Base-by-base conservation (phyloP, 805 yeast genomes). In the Monosporozyma aquatica region DNA sequence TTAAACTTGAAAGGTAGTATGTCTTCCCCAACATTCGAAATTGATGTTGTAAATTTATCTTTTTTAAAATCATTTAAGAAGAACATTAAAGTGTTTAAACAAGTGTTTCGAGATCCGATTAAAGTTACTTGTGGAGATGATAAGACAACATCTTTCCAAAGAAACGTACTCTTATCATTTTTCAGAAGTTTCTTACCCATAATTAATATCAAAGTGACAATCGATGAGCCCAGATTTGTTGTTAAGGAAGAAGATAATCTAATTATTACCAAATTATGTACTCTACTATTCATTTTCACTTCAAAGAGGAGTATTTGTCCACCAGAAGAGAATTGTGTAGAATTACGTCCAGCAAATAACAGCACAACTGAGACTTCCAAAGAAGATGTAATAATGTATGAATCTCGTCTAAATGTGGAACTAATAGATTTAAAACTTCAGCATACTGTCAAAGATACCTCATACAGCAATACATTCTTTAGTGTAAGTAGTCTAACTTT, bases 11-110 rank as follows among this genome's bases (percentile, higher is more conserved):
- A 66, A 13, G 66, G 68, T 18, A 70, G 68, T 39, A 36, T 71
- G 2, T 61, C 75, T 2, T 71, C 71, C 1, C 66, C 74, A 15
- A 61, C 67, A 1, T 30, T 71, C n/a, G 78, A 73, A 47, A 50
- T 70, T 20, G 66, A 71, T 24, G 59, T 69, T 4, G 59, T 59
- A 10, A 67, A 70, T 38, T 48, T 69, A 2, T 62, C 70, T 1
- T 54, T 66, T 15, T 53, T 66, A 26, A 54, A 65, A 30, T 53
- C 61, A 8, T 62, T 64, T 40, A 46, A 45, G 25, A 48, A 50
- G 15, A 54, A 62, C 42, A 48, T 55, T 13, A 53, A 45, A n/a
- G 62, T 60, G 0, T 55, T 60, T 34, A 47, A 48, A 9, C 50
- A 50, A 14, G 39, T 53, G 5, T 45, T 53, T 24, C 28, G 32